phyloP scores from a whole-genome alignment of 768 basidiomycete species.

The Scleroderma citrinum region DNA sequence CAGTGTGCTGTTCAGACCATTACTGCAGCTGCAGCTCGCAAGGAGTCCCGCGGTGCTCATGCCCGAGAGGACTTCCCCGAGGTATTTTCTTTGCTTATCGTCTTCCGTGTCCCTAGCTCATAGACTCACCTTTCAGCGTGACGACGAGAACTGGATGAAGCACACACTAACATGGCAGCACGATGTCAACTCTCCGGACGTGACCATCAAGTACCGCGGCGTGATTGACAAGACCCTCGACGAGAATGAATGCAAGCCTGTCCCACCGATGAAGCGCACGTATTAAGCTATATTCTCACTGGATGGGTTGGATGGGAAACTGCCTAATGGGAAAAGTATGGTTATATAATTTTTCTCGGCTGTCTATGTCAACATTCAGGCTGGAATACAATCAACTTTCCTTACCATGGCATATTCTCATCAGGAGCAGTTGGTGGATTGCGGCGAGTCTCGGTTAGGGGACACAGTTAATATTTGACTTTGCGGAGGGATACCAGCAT shows the following conservation, averaged over 20 bases:
- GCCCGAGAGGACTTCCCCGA: slow-evolving; percentile 99
- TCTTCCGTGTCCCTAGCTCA: neutral
- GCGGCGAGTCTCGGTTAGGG: too few relatives aligned
- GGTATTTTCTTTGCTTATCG: slow-evolving; percentile 33
- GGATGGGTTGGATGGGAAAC: neutral
- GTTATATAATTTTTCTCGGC: too few relatives aligned
- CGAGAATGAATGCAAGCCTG: slow-evolving; percentile 93
- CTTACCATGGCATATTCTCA: too few relatives aligned
- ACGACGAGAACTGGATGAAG: slow-evolving; percentile 93
- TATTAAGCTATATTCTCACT: slow-evolving; percentile 45
- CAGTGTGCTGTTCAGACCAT: slow-evolving; percentile 97
- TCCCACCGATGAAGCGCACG: slow-evolving; percentile 96
- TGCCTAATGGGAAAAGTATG: too few relatives aligned
- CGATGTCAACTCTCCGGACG: slow-evolving; percentile 69
- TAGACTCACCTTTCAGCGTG: slow-evolving; percentile 51
- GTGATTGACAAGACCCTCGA: slow-evolving; percentile 88
- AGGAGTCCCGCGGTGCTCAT: slow-evolving; percentile 97
- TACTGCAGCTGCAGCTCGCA: slow-evolving; percentile 84
- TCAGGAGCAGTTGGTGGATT: too few relatives aligned
- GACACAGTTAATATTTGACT: too few relatives aligned
- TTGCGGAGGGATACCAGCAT: too few relatives aligned
- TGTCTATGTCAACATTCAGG: neutral
- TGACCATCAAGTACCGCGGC: slow-evolving; percentile 81
- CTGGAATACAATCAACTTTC: too few relatives aligned
- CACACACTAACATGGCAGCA: slow-evolving; percentile 92